phyloP scores from a whole-genome alignment of 2,329 filamentous ascomycete species.

The Curvularia sp. region DNA sequence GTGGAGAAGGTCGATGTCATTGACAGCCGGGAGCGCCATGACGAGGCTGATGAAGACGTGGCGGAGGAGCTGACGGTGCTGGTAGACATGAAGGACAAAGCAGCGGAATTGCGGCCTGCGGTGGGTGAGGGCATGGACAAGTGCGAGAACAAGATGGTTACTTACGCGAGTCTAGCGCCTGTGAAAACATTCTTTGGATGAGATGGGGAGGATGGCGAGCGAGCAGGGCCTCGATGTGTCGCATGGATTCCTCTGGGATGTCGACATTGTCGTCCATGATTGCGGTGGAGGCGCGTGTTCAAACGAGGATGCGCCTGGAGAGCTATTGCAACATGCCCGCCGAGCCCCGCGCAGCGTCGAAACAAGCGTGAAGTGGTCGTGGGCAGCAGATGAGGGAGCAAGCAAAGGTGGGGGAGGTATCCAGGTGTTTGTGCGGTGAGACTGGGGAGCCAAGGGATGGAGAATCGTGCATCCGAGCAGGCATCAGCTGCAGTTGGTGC shows the following conservation, averaged over 20 bases:
- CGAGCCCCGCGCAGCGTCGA: constrained; percentile 17
- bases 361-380: no score
- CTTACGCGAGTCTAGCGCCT: constrained; percentile 48
- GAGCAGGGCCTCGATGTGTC: constrained; percentile 48
- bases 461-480: constrained; percentile 44
- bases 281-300: constrained; percentile 23
- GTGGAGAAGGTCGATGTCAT: constrained; percentile 45
- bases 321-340: constrained; percentile 32
- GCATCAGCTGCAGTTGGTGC: constrained; percentile 45
- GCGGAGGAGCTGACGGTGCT: constrained; percentile 40
- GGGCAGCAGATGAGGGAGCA: no score
- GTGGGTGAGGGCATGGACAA: constrained; percentile 28
- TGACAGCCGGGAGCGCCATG: constrained; percentile 46
- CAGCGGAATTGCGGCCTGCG: constrained; percentile 45
- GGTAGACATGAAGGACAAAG: constrained; percentile 45
- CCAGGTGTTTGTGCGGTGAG: constrained; percentile 28
- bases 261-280: constrained; percentile 47
- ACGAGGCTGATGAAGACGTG: constrained; percentile 42
- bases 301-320: constrained; percentile 8
- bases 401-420: constrained; percentile 31
- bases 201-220: constrained; percentile 46
- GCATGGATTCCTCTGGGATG: constrained; percentile 49
- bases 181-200: constrained; percentile 49
- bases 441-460: constrained; percentile 40
- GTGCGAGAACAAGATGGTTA: constrained; percentile 5